Percentiles rank a stretch among this genome's conserved stretches.
Conservation (phyloP, 441 rosid genomes). For the Pelargonium australe region DNA sequence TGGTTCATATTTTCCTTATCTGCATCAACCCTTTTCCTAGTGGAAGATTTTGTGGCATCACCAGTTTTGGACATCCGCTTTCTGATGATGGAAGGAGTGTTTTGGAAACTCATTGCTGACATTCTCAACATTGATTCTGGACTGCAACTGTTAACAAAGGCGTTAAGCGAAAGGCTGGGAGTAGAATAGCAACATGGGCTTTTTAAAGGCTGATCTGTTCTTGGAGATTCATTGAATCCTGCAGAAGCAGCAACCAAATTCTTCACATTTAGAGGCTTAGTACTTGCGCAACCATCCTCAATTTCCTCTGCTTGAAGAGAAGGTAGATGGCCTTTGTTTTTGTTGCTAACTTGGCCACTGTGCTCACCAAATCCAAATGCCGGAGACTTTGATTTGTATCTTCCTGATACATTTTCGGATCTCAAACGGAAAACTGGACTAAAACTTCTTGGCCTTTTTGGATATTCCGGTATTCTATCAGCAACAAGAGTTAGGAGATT, state of each 20-base stretch:
- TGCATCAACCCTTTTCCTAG: neutral
- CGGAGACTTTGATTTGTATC: neutral
- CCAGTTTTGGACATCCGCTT: conserved; percentile 16
- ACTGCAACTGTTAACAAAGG: conserved; percentile 13
- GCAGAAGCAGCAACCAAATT: neutral
- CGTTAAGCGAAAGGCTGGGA: conserved; percentile 2
- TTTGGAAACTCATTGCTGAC: conserved; percentile 24
- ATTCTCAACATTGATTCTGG: conserved; percentile 23
- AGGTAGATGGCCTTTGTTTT: neutral
- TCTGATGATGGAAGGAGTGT: conserved; percentile 33
- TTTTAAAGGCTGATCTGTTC: conserved; percentile 1
- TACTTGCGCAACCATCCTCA: neutral
- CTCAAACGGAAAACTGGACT: neutral
- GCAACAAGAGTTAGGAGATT: too few species aligned
- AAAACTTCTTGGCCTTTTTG: too few species aligned
- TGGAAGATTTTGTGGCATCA: neutral
- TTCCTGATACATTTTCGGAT: neutral
- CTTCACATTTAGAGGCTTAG: conserved; percentile 9
- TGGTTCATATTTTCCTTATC: neutral
- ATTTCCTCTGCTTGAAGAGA: conserved; percentile 5
- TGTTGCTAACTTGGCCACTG: neutral
- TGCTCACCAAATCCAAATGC: conserved; percentile 6
- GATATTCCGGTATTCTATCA: too few species aligned
- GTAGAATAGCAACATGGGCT: conserved; percentile 16
- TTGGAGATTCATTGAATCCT: neutral